Conservation (phyloP, 169 alveolate species). For the Eimeria necatrix region DNA sequence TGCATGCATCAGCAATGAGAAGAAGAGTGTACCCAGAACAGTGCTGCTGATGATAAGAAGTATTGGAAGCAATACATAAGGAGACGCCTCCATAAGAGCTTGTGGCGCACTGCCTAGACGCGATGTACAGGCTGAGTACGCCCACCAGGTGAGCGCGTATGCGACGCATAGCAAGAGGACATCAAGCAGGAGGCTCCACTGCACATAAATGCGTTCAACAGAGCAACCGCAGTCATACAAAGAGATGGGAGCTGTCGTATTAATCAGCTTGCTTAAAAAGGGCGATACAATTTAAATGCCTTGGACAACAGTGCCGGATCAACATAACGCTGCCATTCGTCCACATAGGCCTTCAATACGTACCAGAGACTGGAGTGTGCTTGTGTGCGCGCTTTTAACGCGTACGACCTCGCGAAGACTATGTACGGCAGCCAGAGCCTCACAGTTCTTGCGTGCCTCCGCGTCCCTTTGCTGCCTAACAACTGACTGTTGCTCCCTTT, state of each 20-base stretch:
- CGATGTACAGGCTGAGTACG: slow-evolving; percentile 53
- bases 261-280: too few relatives aligned
- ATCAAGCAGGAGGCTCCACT: slow-evolving; percentile 30
- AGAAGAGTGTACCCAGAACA: slow-evolving; percentile 61
- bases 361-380: slow-evolving; percentile 72
- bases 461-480: slow-evolving; percentile 63
- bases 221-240: neutral
- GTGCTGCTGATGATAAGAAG: slow-evolving; percentile 65
- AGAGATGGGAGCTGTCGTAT: too few relatives aligned
- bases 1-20: slow-evolving; percentile 76
- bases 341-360: neutral
- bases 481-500: slow-evolving; percentile 72
- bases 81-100: slow-evolving; percentile 65
- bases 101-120: slow-evolving; percentile 65
- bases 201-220: neutral
- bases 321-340: neutral
- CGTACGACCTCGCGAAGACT: slow-evolving; percentile 76
- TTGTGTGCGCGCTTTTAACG: slow-evolving; percentile 73
- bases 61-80: slow-evolving; percentile 51
- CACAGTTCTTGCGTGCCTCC: slow-evolving; percentile 67
- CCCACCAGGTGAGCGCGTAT: slow-evolving; percentile 63
- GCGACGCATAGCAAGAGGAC: slow-evolving; percentile 9
- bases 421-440: slow-evolving; percentile 71
- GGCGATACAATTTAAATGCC: too few relatives aligned
- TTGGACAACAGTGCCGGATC: neutral